phyloP scores from a whole-genome alignment of 75 land plant genomes.

The Picea glauca region DNA sequence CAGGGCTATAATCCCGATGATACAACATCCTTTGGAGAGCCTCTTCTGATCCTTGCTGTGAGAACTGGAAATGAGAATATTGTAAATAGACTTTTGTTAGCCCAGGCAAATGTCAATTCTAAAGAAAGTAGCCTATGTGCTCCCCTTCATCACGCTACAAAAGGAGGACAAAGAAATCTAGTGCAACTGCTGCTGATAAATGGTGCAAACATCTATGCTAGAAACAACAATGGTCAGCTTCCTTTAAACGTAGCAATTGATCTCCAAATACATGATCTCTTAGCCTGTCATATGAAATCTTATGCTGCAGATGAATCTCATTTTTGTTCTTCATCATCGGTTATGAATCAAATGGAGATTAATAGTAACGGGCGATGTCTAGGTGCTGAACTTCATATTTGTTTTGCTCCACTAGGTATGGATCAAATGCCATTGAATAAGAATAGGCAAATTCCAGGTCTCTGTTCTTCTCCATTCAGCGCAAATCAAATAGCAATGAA shows the following conservation, averaged over 20 bases:
- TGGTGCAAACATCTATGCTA: slow-evolving; percentile 31
- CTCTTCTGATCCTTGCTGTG: no score
- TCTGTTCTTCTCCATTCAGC: background rate
- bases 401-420: background rate
- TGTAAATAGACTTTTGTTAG: background rate
- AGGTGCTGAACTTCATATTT: background rate
- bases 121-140: slow-evolving; percentile 13
- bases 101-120: slow-evolving; percentile 30
- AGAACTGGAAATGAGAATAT: no score
- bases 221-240: slow-evolving; percentile 20
- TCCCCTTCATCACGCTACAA: slow-evolving; percentile 33
- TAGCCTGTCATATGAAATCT: slow-evolving; percentile 17
- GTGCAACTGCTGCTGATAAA: slow-evolving; percentile 23
- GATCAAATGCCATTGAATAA: background rate
- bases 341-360: background rate
- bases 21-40: no score
- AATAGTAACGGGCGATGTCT: background rate
- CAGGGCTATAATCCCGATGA: no score
- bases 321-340: background rate
- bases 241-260: slow-evolving; percentile 29
- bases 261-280: slow-evolving; percentile 9
- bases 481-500: background rate
- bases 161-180: slow-evolving; percentile 22
- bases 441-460: background rate
- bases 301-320: background rate